phyloP scores from a whole-genome alignment of 2,329 filamentous ascomycete genomes.

The Fusarium temperatum region DNA sequence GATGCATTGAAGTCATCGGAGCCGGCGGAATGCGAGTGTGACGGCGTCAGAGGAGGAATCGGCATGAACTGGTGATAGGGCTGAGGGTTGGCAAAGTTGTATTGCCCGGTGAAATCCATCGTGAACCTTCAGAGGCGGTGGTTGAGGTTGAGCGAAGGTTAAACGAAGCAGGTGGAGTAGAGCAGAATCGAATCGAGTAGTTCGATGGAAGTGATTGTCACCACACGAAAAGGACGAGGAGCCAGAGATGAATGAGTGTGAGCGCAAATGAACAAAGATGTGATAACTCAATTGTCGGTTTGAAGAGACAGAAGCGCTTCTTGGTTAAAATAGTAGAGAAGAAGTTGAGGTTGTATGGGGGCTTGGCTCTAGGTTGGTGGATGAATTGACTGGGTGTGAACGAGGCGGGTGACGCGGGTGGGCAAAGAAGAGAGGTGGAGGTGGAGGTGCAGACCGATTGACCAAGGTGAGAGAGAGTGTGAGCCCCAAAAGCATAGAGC shows the following conservation, averaged over 20 bases:
- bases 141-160: neutral
- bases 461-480: neutral
- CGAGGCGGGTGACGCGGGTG: conserved; percentile 11
- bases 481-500: neutral
- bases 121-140: conserved; percentile 13
- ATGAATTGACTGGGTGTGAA: neutral
- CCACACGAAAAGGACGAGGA: neutral
- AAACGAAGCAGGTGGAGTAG: conserved; percentile 14
- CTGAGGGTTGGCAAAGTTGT: conserved; percentile 59
- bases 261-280: neutral
- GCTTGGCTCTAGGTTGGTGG: conserved; percentile 9
- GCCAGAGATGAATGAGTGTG: neutral
- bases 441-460: conserved; percentile 3
- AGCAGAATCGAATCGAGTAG: conserved; percentile 22
- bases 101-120: conserved; percentile 64
- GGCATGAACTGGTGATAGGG: conserved; percentile 64
- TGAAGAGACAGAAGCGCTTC: neutral
- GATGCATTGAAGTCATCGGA: conserved; percentile 66
- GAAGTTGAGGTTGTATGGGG: conserved; percentile 6
- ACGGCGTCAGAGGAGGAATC: conserved; percentile 63
- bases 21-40: conserved; percentile 62
- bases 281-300: conserved; percentile 6
- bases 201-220: neutral
- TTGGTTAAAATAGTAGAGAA: conserved; percentile 15
- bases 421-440: conserved; percentile 6